These are phyloP conservation scores for Ogataea pignaliae DNA, from an alignment of 805 yeast genomes.

Conservation along the genomic window DNA sequence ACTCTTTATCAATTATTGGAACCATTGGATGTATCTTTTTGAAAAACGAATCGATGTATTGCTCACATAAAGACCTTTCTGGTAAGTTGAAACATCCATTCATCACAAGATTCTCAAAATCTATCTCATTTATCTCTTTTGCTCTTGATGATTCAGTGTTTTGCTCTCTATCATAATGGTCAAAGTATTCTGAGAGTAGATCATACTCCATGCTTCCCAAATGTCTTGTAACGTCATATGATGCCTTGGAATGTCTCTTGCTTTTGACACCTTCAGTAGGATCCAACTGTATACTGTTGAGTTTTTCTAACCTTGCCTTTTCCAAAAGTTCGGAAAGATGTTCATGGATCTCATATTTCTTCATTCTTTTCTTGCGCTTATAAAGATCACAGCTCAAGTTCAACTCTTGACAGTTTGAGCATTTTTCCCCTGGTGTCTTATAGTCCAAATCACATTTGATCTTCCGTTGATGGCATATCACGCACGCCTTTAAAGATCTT, in stretches of 20 bases:
- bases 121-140: conserved; percentile 30
- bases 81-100: conserved; percentile 72
- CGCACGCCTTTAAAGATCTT: conserved; percentile 67
- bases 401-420: conserved; percentile 31
- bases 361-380: conserved; percentile 40
- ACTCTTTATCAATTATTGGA: conserved; percentile 60
- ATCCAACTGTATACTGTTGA: conserved; percentile 10
- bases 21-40: conserved; percentile 59
- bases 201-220: conserved; percentile 1
- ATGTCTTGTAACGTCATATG: neutral
- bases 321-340: conserved; percentile 10
- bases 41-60: conserved; percentile 55
- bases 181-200: conserved; percentile 4
- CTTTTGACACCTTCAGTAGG: conserved; percentile 2
- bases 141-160: neutral
- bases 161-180: conserved; percentile 1
- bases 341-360: conserved; percentile 12
- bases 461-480: conserved; percentile 65
- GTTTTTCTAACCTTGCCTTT: conserved; percentile 6
- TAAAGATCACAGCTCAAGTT: conserved; percentile 54
- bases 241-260: neutral
- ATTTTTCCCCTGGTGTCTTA: conserved; percentile 56
- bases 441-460: conserved; percentile 66
- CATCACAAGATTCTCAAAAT: conserved; percentile 53
- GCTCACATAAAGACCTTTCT: conserved; percentile 50